Base-by-base conservation (phyloP, 2,329 filamentous ascomycete species). In the Pseudocercospora pini-densiflorae region DNA sequence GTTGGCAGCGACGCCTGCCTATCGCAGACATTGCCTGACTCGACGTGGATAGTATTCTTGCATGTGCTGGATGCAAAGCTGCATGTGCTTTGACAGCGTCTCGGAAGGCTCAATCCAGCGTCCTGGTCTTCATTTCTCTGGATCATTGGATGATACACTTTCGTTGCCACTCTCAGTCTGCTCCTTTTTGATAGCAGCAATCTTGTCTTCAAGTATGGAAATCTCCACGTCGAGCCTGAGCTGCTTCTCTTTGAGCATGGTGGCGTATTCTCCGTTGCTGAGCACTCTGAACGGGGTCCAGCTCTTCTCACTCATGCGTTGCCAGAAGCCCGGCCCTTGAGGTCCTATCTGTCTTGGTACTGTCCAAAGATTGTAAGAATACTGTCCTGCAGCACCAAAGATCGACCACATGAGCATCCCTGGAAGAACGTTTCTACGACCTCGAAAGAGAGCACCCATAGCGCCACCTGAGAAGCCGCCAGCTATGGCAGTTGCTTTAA, bases 181-280 rank as follows among this genome's bases (percentile, higher is more conserved):
- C 54, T 75, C 59, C 55, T 68, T 64, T 49, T 70, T 81, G 29
- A 89, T 74, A 45, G 79, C 82, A 57, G 83, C 85, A 71, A 95
- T 92, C 74, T 88, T 88, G 62, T 94, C 92, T 73, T 95, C 91
- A 40, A 94, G 83, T 5, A 95, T 78, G 0, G 91, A 89, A 77
- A 95, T 93, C 68, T 94, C 90, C 0, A 87, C 90, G 70, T 95
- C 90, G 2, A 94, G 80, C 68, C 83, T 85, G 27, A 94, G 77
- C 47, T 93, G 80, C 79, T 90, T 92, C 76, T 94, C 90, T 31
- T 84, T 82, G 73, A 95, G 82, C 80, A 93, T 88, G 0, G 84
- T 80, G 65, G 86, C 85, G 74, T 95, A 95, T 72, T 95, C 89
- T 27, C 90, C 85, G 71, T 95, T 89, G 0, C 87, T 88, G 27